Percentiles rank a stretch among this genome's conserved stretches.
Evolutionary conservation across 129 eudicot species (phyloP).

Genomic region (Apium graveolens): DNA sequence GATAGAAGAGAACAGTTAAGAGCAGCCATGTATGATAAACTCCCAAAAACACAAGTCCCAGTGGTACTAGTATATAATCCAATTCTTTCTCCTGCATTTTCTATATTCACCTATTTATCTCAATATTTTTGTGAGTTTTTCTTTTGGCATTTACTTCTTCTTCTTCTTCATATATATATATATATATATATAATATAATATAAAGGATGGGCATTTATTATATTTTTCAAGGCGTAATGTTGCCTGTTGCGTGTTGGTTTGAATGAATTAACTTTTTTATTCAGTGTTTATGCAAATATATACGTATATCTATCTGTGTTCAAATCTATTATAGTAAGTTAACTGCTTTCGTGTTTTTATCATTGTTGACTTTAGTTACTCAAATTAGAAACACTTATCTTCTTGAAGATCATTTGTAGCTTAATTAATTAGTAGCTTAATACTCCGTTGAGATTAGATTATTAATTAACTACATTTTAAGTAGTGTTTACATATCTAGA

Average conservation of each 20-base stretch:
- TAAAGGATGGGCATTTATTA: background rate
- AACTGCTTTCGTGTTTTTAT: background rate
- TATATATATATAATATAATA: no score
- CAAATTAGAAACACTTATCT: no score
- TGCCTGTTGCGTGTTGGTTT: background rate
- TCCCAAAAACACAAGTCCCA: slow-evolving; percentile 42
- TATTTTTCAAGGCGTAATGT: background rate
- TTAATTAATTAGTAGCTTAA: no score
- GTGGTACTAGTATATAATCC: slow-evolving; percentile 50
- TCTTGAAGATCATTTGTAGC: no score
- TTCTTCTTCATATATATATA: no score
- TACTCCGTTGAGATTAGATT: no score
- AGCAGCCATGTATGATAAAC: slow-evolving; percentile 67
- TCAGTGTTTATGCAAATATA: background rate
- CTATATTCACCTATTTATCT: background rate
- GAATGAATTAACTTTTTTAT: no score
- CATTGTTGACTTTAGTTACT: background rate
- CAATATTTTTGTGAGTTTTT: background rate
- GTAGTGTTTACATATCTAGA: no score
- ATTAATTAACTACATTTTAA: no score
- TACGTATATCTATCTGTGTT: no score
- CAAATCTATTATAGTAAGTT: no score
- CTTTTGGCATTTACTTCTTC: background rate
- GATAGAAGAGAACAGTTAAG: slow-evolving; percentile 29
- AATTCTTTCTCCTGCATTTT: slow-evolving; percentile 8